Evolutionary conservation across 305 asterid genomes (phyloP).

Genomic region (Solanum hybrid): DNA sequence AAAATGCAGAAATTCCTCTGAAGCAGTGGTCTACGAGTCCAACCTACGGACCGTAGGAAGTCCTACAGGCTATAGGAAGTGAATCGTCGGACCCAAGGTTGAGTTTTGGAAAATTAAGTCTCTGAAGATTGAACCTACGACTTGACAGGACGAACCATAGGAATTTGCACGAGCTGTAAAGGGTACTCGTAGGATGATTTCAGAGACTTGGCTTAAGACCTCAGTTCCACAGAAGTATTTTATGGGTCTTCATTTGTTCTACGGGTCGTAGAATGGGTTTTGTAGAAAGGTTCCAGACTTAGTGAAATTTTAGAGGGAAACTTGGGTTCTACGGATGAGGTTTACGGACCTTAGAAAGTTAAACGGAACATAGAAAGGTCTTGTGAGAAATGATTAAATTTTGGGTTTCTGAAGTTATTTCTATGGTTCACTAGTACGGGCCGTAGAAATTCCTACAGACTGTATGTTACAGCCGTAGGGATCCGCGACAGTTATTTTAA

Average conservation of each 20-base stretch:
- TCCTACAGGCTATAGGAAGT: neutral
- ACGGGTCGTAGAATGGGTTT: neutral
- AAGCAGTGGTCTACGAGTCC: neutral
- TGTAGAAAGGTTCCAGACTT: neutral
- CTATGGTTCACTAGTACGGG: no score
- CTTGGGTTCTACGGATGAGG: neutral
- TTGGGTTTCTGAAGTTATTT: no score
- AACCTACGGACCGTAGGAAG: neutral
- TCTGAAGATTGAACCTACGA: neutral
- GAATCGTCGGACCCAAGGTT: neutral
- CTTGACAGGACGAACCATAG: neutral
- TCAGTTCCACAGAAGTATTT: neutral
- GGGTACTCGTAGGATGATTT: neutral
- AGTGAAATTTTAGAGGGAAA: neutral
- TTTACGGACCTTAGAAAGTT: neutral
- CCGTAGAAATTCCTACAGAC: neutral
- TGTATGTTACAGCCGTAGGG: neutral
- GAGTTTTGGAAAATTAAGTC: neutral
- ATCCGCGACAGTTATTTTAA: no score
- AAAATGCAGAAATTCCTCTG: neutral
- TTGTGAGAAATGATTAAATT: no score
- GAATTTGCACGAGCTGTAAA: neutral
- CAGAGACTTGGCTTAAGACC: neutral
- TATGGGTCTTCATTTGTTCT: neutral
- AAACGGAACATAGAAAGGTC: neutral